These are phyloP conservation scores for Pleurotus sapidus DNA, from an alignment of 768 basidiomycete genomes.

Conservation along the genomic window DNA sequence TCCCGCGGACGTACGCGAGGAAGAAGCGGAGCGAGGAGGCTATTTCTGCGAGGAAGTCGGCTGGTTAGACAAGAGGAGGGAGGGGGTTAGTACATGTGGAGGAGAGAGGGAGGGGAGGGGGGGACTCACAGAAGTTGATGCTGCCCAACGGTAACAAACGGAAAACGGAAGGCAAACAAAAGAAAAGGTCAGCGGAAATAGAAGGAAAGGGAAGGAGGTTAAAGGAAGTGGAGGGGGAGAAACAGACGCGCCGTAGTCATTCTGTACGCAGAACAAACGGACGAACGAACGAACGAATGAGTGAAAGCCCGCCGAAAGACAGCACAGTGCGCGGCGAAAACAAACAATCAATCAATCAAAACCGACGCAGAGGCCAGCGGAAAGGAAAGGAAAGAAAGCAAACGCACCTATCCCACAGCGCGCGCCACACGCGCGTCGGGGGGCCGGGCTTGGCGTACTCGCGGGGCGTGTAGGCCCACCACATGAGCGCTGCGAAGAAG, in stretches of 20 bases:
- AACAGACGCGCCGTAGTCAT: too few relatives aligned
- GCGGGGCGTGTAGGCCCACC: slow-evolving; percentile 74
- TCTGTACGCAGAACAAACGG: too few relatives aligned
- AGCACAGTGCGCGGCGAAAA: too few relatives aligned
- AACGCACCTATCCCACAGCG: slow-evolving; percentile 66
- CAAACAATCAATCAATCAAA: too few relatives aligned
- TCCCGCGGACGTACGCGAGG: slow-evolving; percentile 33
- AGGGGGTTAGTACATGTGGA: too few relatives aligned
- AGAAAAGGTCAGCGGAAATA: too few relatives aligned
- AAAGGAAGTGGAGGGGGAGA: too few relatives aligned
- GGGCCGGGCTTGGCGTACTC: slow-evolving; percentile 57
- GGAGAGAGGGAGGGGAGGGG: background rate
- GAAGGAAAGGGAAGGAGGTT: too few relatives aligned
- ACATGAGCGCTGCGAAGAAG: slow-evolving; percentile 72
- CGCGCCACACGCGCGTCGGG: slow-evolving; percentile 61
- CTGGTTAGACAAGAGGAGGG: slow-evolving; percentile 30
- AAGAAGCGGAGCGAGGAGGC: slow-evolving; percentile 60
- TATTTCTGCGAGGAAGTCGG: slow-evolving; percentile 70
- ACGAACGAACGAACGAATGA: too few relatives aligned
- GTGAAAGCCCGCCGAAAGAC: too few relatives aligned
- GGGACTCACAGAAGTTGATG: slow-evolving; percentile 28
- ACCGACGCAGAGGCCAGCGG: too few relatives aligned
- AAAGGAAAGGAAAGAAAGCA: too few relatives aligned
- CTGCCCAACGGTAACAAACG: slow-evolving; percentile 14
- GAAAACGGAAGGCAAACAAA: background rate